Base-by-base conservation (phyloP, 441 rosid species). In the Syzygium syzygioides region DNA sequence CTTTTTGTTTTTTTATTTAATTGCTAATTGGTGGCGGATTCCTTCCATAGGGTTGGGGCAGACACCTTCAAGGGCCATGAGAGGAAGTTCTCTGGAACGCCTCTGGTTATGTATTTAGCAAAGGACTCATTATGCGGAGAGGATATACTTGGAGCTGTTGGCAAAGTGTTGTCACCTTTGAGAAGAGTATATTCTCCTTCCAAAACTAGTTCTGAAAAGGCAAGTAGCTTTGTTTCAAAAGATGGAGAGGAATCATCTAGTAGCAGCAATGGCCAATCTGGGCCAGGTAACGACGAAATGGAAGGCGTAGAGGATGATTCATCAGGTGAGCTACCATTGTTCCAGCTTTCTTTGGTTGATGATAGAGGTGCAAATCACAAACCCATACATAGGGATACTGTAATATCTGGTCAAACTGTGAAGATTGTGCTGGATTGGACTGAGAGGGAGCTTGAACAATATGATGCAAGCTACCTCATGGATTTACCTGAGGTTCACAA, bases 401-500 rank as follows among this genome's bases (percentile, higher is more conserved):
- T 92, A 76, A 90, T 95, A 79, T 83, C 93, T 85, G 94, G 94
- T 66, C 90, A 90, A 87, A 90, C 87, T 56, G 56, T 94, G 57
- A 95, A 91, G 89, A 91, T 95, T 89, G 57, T 94, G 90, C 88
- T 96, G 57, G 93, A 93, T 85, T 98, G 99, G 99, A 93, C 94
- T 59, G 94, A 95, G 59, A 92, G 90, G 83, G 96, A 93, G 88
- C 93, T 89, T 85, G 95, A 92, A 62, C 83, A 89, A 76, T 98
- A 98, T 71, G 97, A 98, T 94, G 86, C 94, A 55, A 93, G 96
- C 94, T 95, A 92, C 93, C 91, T 98, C 80, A 94, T 92, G 92
- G 96, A 95, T 91, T 91, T 97, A 17, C 99, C 99, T 3, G 96
- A 90, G 89, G 98, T 97, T 87, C 90, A 92, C 55, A 96, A 94